These are phyloP conservation scores for Aspergillus cristatus DNA, from an alignment of 495 filamentous ascomycete species.

Conservation along the genomic window DNA sequence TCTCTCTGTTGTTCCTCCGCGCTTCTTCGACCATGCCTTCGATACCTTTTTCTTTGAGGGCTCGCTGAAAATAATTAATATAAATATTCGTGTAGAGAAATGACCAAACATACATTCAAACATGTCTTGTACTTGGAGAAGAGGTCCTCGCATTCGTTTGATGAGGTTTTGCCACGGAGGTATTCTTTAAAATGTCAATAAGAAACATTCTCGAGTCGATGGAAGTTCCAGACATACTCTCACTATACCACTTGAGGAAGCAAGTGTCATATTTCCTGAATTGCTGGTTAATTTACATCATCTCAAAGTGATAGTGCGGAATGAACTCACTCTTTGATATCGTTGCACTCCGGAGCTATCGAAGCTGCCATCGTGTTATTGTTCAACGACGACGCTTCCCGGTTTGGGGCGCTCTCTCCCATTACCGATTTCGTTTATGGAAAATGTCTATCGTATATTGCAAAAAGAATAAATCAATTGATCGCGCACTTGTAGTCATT, in stretches of 20 bases:
- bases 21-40: slow-evolving; percentile 82
- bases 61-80: slow-evolving; percentile 42
- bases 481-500: not conserved
- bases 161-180: slow-evolving; percentile 65
- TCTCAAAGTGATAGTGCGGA: not conserved
- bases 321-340: slow-evolving; percentile 70
- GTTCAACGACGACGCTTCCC: not conserved
- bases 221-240: slow-evolving; percentile 72
- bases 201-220: too few relatives aligned
- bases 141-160: slow-evolving; percentile 75
- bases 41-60: slow-evolving; percentile 75
- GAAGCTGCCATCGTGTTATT: slow-evolving; percentile 51
- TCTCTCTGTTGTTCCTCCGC: slow-evolving; percentile 69
- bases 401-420: too few relatives aligned
- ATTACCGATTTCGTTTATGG: too few relatives aligned
- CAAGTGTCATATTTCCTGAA: slow-evolving; percentile 78
- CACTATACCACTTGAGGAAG: slow-evolving; percentile 94
- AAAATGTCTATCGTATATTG: too few relatives aligned
- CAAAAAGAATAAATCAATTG: too few relatives aligned
- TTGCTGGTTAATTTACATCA: slow-evolving; percentile 10
- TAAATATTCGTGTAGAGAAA: not conserved
- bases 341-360: slow-evolving; percentile 66
- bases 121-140: slow-evolving; percentile 81
- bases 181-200: slow-evolving; percentile 73
- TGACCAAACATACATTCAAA: slow-evolving; percentile 61